Evolutionary conservation across 2,329 filamentous ascomycete species (phyloP), one percentile per base, ranked within the genome.

Genomic region (Pseudogymnoascus sp.): DNA sequence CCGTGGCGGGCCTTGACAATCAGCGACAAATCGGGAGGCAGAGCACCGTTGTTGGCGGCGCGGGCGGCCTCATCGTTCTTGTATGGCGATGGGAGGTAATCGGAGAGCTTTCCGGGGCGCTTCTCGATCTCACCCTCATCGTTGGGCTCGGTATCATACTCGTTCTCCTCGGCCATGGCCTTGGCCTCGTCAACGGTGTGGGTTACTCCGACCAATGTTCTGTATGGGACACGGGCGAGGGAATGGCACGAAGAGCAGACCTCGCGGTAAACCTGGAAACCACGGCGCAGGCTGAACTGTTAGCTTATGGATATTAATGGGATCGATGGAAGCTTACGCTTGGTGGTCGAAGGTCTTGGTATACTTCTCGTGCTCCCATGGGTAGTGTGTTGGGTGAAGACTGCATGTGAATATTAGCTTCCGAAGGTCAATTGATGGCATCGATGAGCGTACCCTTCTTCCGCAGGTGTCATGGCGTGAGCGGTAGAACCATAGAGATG

Each of bases 261-360:
- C 81, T 99, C 94, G 70, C 88, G 91, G 84, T 99, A 99, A 74
- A 99, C 94, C 81, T 96, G 92, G 86, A 97, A 99, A 79, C 94
- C 94, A 81, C 94, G 92, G 77, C 94, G 94, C 69, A 99, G 92
- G 72, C 92, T 96, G 66, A 65, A 67, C 62, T 70, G 41, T 67
- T 62, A 65, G 63, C 63, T 63, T 47, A 65, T 64, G 60, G 63
- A 57, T 28, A 61, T 58, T 36, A 62, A 43, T 60, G 59, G 63
- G 65, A 58, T 54, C 57, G 37, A 60, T 18, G 12, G 20, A 39
- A 67, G 81, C 91, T 88, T 87, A 96, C 90, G 92, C 88, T 79
- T 89, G 87, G 80, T 97, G 93, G 74, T 99, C 94, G 76, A 93
- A 99, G 70, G 94, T 97, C 85, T 96, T 97, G 77, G 86, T 81